A percentile compares a stretch with the other conserved stretches of the same genome.
These are phyloP conservation scores for Nitzschia inconspicua DNA, from an alignment of 108 stramenopile genomes.

Conservation along the genomic window DNA sequence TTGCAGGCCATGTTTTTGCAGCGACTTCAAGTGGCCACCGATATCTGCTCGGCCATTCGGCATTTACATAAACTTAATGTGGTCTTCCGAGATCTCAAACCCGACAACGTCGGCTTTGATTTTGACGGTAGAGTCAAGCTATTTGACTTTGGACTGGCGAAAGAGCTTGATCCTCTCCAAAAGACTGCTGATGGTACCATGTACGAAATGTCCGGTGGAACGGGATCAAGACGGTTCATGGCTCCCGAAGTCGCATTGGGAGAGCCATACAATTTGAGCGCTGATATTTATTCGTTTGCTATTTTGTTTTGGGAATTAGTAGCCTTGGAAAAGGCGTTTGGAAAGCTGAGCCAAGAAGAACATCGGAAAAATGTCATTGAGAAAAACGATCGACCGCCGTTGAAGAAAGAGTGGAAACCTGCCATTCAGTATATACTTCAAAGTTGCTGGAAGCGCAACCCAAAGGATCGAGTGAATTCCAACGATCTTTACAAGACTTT, in stretches of 20 bases:
- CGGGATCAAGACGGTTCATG: constrained; percentile 52
- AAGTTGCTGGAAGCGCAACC: constrained; percentile 35
- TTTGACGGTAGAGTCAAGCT: constrained; percentile 47
- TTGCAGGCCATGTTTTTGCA: constrained; percentile 46
- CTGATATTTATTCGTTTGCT: constrained; percentile 70
- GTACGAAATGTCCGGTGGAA: constrained; percentile 51
- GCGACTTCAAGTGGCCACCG: constrained; percentile 41
- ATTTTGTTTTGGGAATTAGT: constrained; percentile 75
- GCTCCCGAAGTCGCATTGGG: constrained; percentile 51
- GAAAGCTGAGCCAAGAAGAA: constrained; percentile 36
- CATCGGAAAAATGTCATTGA: constrained; percentile 36
- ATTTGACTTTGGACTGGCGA: constrained; percentile 64
- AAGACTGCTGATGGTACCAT: constrained; percentile 34
- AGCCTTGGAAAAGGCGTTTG: constrained; percentile 59
- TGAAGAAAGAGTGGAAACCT: constrained; percentile 28
- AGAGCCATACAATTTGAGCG: constrained; percentile 46
- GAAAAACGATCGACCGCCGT: constrained; percentile 27
- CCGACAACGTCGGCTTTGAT: constrained; percentile 47
- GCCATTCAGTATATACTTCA: constrained; percentile 20
- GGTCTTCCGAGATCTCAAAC: constrained; percentile 48
- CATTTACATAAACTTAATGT: constrained; percentile 45
- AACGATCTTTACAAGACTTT: constrained; percentile 27
- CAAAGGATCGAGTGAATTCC: constrained; percentile 24
- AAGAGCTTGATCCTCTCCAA: constrained; percentile 45
- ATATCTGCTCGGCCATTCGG: constrained; percentile 42